Conservation (phyloP, 2,329 filamentous ascomycete species). For the Polytolypa hystricis region DNA sequence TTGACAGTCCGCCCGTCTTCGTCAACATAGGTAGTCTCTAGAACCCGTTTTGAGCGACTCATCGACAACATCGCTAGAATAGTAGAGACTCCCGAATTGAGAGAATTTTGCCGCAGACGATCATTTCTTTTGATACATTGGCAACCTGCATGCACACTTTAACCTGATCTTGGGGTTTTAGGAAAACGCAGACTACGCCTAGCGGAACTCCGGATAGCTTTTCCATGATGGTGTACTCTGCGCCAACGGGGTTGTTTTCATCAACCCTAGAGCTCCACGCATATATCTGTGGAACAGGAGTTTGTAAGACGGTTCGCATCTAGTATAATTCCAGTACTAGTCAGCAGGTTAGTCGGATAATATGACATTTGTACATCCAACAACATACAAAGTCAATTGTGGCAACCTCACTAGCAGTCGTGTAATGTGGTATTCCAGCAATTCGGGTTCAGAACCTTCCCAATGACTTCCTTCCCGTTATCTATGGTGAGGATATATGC, state of each 20-base stretch:
- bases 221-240: constrained; percentile 29
- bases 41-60: background rate
- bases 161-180: background rate
- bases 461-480: constrained; percentile 10
- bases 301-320: background rate
- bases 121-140: background rate
- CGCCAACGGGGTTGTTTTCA: constrained; percentile 20
- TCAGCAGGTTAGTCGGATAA: background rate
- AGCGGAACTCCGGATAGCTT: constrained; percentile 14
- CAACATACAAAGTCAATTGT: constrained; percentile 21
- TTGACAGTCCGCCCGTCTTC: background rate
- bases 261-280: background rate
- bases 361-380: background rate
- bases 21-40: background rate
- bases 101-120: background rate
- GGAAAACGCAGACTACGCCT: background rate
- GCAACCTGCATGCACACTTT: background rate
- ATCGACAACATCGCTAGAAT: background rate
- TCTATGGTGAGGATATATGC: constrained; percentile 19
- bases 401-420: constrained; percentile 26
- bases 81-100: background rate
- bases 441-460: constrained; percentile 12
- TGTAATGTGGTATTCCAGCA: constrained; percentile 7
- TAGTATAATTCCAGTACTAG: background rate
- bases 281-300: background rate